Evolutionary conservation across 164 flowering plant genomes (phyloP), one percentile per base, ranked within the genome.

Genomic region (Tinospora cordifolia): DNA sequence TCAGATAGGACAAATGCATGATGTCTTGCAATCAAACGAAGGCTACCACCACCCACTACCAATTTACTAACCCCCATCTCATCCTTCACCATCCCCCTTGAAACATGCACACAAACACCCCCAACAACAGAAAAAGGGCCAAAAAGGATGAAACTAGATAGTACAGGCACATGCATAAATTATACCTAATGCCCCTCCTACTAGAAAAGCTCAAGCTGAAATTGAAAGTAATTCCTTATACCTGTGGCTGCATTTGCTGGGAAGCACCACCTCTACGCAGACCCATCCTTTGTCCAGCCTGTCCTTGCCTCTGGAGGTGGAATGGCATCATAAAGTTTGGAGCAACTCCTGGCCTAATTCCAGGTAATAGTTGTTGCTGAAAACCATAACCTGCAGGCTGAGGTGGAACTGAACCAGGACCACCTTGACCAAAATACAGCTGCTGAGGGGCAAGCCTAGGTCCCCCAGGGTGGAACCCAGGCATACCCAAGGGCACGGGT

Each of bases 291-390:
- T 80, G 90, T 5, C 87, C 89, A 72, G 83, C 76, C 72, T 82
- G 96, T 47, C 86, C 87, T 77, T 83, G 91, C 75, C 90, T 81
- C 69, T 83, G 90, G 62, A 84, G 74, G 49, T 80, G 88, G 82
- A 81, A 87, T 27, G 96, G 89, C 80, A 87, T 75, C 38, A 86
- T 62, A 65, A 78, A 90, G 72, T 86, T 90, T 22, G 88, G 88
- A 6, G 82, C 77, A 69, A 85, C 78, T 74, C 87, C 87, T 44
- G 90, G 89, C n/a, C 87, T 85, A 39, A 89, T 73, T 26, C 88
- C 90, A 62, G 88, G 85, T 75, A 88, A 41, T 66, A 83, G 60
- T 72, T 79, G 96, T 74, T 87, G 96, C 82, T 86, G 93, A 78
- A 81, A 87, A 15, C 91, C 88, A 79, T 81, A 88, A 2, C 87